Conservation (phyloP, 225 moss, liverwort and hornwort species). For the Takakia lepidozioides region DNA sequence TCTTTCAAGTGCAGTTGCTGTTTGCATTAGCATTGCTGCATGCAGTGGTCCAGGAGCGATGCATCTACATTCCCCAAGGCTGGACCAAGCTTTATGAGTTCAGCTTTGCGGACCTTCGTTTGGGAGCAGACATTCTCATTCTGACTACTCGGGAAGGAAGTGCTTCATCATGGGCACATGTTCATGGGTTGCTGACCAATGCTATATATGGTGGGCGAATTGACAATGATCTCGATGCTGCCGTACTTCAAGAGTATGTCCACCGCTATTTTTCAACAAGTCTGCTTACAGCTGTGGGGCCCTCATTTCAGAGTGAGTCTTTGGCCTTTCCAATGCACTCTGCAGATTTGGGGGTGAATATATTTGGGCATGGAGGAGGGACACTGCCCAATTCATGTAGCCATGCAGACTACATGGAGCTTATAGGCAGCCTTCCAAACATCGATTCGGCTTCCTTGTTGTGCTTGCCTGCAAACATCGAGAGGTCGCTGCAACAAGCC, state of each 20-base stretch:
- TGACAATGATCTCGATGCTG: slow-evolving; percentile 17
- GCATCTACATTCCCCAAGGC: slow-evolving; percentile 17
- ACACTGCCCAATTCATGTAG: slow-evolving; percentile 6
- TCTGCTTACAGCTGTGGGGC: neutral
- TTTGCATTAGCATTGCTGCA: slow-evolving; percentile 18
- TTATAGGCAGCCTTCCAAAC: slow-evolving; percentile 9
- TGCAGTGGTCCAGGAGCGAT: slow-evolving; percentile 18
- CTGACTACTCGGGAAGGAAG: slow-evolving; percentile 4
- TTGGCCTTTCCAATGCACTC: too few species aligned
- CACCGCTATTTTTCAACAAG: slow-evolving; percentile 11
- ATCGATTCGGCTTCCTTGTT: slow-evolving; percentile 11
- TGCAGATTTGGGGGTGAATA: too few species aligned
- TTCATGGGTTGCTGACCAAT: slow-evolving; percentile 14
- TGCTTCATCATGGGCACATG: slow-evolving; percentile 5
- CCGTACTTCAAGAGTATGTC: slow-evolving; percentile 19
- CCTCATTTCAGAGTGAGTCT: too few species aligned
- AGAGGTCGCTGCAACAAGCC: slow-evolving; percentile 12
- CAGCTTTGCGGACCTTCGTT: slow-evolving; percentile 24
- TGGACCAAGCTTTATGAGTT: slow-evolving; percentile 23
- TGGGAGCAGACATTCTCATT: slow-evolving; percentile 17
- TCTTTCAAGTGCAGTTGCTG: slow-evolving; percentile 9
- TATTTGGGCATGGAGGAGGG: too few species aligned
- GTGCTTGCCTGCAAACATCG: slow-evolving; percentile 18
- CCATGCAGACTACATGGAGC: slow-evolving; percentile 14
- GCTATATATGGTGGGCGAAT: slow-evolving; percentile 22